Conservation (phyloP, 2,329 filamentous ascomycete genomes). For the Aspergillus udagawae region DNA sequence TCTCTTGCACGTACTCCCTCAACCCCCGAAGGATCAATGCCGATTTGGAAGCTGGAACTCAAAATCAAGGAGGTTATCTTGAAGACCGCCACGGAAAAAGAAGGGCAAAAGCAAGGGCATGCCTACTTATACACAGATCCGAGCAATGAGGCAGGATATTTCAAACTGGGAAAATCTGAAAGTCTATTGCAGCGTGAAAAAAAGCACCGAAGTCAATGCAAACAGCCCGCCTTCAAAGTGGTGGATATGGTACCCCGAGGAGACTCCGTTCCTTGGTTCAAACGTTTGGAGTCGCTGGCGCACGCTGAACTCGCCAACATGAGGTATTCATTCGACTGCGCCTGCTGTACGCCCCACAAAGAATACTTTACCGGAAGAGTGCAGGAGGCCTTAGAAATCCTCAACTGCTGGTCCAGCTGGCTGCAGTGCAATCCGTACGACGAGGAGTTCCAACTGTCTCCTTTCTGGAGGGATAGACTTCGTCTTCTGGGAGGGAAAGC, state of each 20-base stretch:
- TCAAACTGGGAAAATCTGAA: not conserved
- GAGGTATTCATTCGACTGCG: not conserved
- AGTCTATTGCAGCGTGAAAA: not conserved
- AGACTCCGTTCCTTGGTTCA: not conserved
- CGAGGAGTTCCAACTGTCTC: not conserved
- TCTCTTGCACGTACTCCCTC: not conserved
- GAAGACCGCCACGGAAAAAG: not conserved
- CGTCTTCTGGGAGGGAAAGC: not conserved
- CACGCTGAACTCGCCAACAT: not conserved
- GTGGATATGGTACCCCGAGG: not conserved
- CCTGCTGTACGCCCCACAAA: not conserved
- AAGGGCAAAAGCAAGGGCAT: not conserved
- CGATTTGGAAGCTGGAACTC: not conserved
- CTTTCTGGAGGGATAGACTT: not conserved
- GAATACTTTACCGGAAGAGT: not conserved
- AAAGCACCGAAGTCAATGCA: not conserved
- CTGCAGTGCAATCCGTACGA: not conserved
- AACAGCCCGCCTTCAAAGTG: not conserved
- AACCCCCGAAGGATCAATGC: not conserved
- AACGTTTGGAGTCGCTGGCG: not conserved
- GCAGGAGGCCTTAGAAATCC: not conserved
- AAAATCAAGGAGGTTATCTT: not conserved
- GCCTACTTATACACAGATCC: not conserved
- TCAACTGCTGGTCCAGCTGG: not conserved
- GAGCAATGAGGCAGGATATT: not conserved